Evolutionary conservation across 208 protist species (phyloP).

Genomic region (Leishmania martiniquensis): DNA sequence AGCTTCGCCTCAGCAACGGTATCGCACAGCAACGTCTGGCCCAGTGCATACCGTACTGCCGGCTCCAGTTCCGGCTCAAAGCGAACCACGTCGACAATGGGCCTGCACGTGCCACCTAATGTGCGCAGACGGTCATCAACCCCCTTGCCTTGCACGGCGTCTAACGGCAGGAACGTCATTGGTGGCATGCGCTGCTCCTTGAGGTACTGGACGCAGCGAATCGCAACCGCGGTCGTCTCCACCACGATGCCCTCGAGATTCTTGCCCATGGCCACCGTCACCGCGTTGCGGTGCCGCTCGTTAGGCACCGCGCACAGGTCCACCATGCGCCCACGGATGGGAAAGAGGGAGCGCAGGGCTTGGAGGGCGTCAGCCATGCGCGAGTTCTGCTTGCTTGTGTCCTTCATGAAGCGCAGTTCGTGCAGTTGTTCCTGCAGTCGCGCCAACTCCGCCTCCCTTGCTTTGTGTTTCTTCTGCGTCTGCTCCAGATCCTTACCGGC

Average conservation of each 20-base stretch:
- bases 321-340: constrained; percentile 88
- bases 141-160: constrained; percentile 86
- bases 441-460: constrained; percentile 80
- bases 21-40: constrained; percentile 97
- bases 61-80: constrained; percentile 85
- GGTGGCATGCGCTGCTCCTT: constrained; percentile 94
- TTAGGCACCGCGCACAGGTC: constrained; percentile 95
- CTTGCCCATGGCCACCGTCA: constrained; percentile 96
- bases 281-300: constrained; percentile 91
- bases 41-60: constrained; percentile 95
- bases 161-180: constrained; percentile 97
- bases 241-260: constrained; percentile 97
- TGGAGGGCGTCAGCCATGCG: constrained; percentile 89
- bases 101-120: constrained; percentile 91
- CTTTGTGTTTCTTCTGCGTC: constrained; percentile 61
- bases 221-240: constrained; percentile 92
- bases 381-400: constrained; percentile 75
- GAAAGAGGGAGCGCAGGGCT: constrained; percentile 90
- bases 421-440: constrained; percentile 91
- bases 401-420: constrained; percentile 83
- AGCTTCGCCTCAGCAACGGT: constrained; percentile 89
- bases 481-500: constrained; percentile 40
- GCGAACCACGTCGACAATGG: constrained; percentile 94
- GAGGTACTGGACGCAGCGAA: constrained; percentile 96
- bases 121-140: constrained; percentile 92